Evolutionary conservation across 164 flowering plant species (phyloP).

Genomic region (Aristolochia contorta): DNA sequence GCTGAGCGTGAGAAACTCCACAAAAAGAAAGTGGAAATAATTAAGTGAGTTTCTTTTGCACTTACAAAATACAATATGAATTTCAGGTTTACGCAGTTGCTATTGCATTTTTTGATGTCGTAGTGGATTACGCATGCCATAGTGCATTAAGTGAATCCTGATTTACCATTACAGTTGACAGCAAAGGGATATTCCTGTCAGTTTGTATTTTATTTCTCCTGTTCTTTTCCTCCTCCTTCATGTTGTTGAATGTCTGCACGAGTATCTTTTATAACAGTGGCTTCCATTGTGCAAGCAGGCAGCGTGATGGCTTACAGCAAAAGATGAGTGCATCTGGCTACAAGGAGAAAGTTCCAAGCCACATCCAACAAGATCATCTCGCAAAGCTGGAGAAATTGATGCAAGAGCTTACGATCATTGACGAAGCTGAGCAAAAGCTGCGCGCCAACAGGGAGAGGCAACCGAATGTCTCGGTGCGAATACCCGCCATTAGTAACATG

Average conservation of each 20-base stretch:
- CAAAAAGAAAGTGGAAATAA: constrained; percentile 60
- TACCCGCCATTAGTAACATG: background rate
- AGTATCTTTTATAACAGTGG: background rate
- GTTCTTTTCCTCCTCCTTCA: background rate
- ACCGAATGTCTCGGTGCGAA: too few species aligned
- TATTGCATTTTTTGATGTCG: too few species aligned
- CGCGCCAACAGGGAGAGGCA: too few species aligned
- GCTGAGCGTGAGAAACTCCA: constrained; percentile 70
- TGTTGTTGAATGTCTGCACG: background rate
- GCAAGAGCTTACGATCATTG: constrained; percentile 45
- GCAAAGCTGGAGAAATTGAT: constrained; percentile 41
- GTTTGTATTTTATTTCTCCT: background rate
- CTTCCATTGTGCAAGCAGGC: constrained; percentile 35
- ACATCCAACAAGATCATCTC: constrained; percentile 47
- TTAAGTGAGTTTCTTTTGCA: constrained; percentile 39
- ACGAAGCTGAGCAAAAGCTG: constrained; percentile 31
- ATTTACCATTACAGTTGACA: too few species aligned
- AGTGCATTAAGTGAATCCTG: too few species aligned
- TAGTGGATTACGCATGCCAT: too few species aligned
- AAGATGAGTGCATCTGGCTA: constrained; percentile 58
- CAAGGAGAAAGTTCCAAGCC: constrained; percentile 54
- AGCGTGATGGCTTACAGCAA: constrained; percentile 41
- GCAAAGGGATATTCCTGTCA: too few species aligned
- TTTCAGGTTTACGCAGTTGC: too few species aligned
- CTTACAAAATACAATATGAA: background rate